Base-by-base conservation (phyloP, 345 rosid species). In the Noccaea caerulescens region DNA sequence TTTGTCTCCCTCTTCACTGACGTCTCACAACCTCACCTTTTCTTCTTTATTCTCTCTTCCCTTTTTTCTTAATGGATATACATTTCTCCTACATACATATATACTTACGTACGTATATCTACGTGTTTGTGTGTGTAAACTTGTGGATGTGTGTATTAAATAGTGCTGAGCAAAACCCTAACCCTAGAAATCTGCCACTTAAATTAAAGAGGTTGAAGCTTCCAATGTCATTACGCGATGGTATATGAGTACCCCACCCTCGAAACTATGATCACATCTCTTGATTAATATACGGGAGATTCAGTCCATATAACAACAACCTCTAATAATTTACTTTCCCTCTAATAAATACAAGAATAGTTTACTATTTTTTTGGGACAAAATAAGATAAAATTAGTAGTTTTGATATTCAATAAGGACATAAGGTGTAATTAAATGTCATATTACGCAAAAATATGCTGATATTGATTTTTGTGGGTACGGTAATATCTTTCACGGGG, bases 11-110 rank as follows among this genome's bases (percentile, higher is more conserved):
- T 64, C 75, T 56, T 63, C 75, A 75, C 6, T 75, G 75, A 62
- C 79, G 79, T 75, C 79, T 75, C 70, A 44, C 69, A 46, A 61
- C 79, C 69, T 75, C 66, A 69, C 64, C 79, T 75, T 75, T 75
- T 49, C 71, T 63, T 32, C 79, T 69, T 69, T 76, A 69, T 63
- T 76, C 75, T 70, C 71, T 63, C 71, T 41, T 51, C 33, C 39
- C 14, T 34, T 8, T 50, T 65, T 45, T 50, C 42, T 56, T 33
- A n/a, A 42, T 52, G 41, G 53, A 47, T 58, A 41, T 49, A 34
- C 72, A 72, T 45, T 63, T 54, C 49, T 63, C 32, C 4, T 16
- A 44, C 16, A 42, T 45, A 8, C 6, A 14, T 50, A 23, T 38
- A 72, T 4, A 56, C 51, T n/a, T 6, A 49, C 27, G 33, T 46